phyloP scores from a whole-genome alignment of 192 early-diverging fungal genomes.

The Coemansia interrupta region DNA sequence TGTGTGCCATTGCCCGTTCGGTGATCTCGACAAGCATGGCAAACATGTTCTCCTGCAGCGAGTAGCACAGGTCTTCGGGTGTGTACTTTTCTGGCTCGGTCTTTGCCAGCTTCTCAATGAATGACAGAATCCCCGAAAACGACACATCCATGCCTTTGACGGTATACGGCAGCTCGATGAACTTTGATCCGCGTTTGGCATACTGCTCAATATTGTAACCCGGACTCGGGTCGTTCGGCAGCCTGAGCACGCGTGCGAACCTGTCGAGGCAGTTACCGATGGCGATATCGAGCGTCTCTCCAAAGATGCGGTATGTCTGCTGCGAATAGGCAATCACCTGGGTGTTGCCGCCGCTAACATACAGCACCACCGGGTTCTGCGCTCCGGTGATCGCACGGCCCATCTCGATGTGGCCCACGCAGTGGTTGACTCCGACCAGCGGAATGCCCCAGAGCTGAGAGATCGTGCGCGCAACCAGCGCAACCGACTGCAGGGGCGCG shows the following conservation, averaged over 20 bases:
- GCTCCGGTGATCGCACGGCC: conserved; percentile 94
- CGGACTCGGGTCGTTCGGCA: conserved; percentile 94
- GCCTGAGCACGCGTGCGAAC: conserved; percentile 88
- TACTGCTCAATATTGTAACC: conserved; percentile 97
- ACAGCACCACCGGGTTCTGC: conserved; percentile 89
- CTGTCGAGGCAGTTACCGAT: conserved; percentile 98
- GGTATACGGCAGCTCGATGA: conserved; percentile 87
- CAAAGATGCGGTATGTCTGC: conserved; percentile 92
- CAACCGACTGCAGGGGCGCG: conserved; percentile 86
- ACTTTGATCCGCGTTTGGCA: conserved; percentile 85
- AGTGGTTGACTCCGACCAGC: conserved; percentile 95
- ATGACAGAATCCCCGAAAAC: conserved; percentile 91
- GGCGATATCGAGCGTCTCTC: conserved; percentile 97
- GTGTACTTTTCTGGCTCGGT: conserved; percentile 59
- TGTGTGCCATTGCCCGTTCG: conserved; percentile 97
- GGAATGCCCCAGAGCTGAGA: conserved; percentile 89
- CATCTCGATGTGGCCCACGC: conserved; percentile 99
- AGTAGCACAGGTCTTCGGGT: conserved; percentile 92
- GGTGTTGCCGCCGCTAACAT: conserved; percentile 97
- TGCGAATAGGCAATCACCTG: conserved; percentile 98
- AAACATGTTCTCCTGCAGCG: conserved; percentile 95
- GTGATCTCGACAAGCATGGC: conserved; percentile 99
- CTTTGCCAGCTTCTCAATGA: conserved; percentile 74
- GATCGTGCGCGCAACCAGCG: conserved; percentile 88
- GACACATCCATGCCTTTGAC: conserved; percentile 99